Evolutionary conservation across 2,329 filamentous ascomycete species (phyloP).

Genomic region (Zasmidium cellare): DNA sequence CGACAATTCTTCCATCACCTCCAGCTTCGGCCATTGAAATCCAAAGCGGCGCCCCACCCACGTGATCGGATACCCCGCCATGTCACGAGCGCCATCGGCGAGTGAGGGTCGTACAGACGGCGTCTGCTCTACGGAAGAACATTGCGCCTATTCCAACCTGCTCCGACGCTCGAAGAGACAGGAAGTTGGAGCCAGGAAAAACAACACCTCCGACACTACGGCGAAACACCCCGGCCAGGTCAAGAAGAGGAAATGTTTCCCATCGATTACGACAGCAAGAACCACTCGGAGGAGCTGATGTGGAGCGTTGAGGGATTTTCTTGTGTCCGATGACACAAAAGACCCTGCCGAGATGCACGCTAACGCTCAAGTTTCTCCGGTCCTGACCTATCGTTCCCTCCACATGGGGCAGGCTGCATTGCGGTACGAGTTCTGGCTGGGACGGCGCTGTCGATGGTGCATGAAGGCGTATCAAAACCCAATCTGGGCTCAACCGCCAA

Average conservation of each 20-base stretch:
- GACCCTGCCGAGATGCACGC: not conserved
- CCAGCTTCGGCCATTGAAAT: not conserved
- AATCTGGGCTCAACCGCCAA: not conserved
- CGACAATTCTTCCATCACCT: not conserved
- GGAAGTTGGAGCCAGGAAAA: slow-evolving; percentile 2
- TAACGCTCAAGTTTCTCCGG: slow-evolving; percentile 18
- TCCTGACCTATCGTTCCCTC: slow-evolving; percentile 19
- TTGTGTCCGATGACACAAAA: slow-evolving; percentile 7
- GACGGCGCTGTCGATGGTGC: slow-evolving; percentile 7
- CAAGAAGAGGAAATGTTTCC: slow-evolving; percentile 3
- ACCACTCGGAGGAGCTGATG: not conserved
- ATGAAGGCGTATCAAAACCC: slow-evolving; percentile 5
- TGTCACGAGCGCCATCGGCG: not conserved
- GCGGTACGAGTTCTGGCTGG: slow-evolving; percentile 5
- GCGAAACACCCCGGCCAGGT: too few species aligned
- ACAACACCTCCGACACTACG: not conserved
- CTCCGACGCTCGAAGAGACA: not conserved
- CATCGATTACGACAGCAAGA: not conserved
- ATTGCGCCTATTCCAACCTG: not conserved
- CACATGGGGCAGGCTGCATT: slow-evolving; percentile 13
- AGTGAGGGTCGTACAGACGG: slow-evolving; percentile 4
- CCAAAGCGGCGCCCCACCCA: not conserved
- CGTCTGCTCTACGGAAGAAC: slow-evolving; percentile 1
- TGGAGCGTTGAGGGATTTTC: slow-evolving; percentile 6
- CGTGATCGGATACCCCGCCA: not conserved